Conservation (phyloP, 805 yeast genomes). For the Saccharomycopsis sp. region DNA sequence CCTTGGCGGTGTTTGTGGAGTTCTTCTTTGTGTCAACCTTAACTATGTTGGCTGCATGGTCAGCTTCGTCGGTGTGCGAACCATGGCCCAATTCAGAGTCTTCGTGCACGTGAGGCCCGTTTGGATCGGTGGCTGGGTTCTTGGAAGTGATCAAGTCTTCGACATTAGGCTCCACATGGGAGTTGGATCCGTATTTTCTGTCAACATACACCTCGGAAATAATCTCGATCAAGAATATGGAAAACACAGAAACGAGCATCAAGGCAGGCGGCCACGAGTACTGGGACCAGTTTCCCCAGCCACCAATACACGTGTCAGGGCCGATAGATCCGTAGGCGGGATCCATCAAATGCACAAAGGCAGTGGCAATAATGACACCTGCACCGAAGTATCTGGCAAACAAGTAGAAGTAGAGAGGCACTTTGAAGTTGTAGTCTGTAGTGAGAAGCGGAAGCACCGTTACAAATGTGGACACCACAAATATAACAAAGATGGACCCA, state of each 20-base stretch:
- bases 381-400: constrained; percentile 52
- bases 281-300: constrained; percentile 22
- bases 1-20: background rate
- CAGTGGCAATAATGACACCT: constrained; percentile 73
- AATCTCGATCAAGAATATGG: constrained; percentile 38
- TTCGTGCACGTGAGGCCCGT: background rate
- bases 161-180: constrained; percentile 17
- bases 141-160: constrained; percentile 19
- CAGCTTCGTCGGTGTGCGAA: background rate
- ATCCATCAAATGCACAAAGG: constrained; percentile 58
- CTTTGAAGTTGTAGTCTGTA: constrained; percentile 32
- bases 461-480: constrained; percentile 42
- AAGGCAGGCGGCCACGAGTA: constrained; percentile 46
- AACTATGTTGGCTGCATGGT: background rate
- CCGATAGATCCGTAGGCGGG: constrained; percentile 39
- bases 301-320: constrained; percentile 23
- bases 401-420: constrained; percentile 34
- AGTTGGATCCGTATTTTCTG: constrained; percentile 28
- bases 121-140: background rate
- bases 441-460: constrained; percentile 41
- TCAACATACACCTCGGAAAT: constrained; percentile 36
- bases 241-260: constrained; percentile 33
- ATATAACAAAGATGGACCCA: constrained; percentile 56
- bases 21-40: background rate
- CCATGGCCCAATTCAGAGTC: background rate